These are phyloP conservation scores for Infundibulicybe gibba DNA, from an alignment of 768 basidiomycete genomes.

Conservation along the genomic window DNA sequence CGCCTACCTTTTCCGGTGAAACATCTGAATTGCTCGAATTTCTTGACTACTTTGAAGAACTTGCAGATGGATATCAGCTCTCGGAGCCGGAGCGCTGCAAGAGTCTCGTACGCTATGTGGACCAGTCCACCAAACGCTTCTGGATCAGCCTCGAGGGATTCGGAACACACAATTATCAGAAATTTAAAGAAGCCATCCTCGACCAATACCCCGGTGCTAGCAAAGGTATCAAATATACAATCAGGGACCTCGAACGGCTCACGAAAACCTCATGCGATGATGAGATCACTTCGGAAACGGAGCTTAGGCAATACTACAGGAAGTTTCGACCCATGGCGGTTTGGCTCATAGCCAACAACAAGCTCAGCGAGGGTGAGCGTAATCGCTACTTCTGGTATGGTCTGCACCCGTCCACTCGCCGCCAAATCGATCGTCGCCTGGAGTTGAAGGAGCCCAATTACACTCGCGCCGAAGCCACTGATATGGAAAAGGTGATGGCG, in stretches of 20 bases:
- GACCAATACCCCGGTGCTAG: no score
- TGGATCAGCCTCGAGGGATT: no score
- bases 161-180: conserved; percentile 3
- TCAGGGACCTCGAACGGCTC: no score
- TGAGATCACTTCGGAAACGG: background rate
- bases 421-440: background rate
- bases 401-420: no score
- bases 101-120: conserved; percentile 8
- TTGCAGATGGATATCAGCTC: conserved; percentile 7
- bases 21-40: conserved; percentile 3
- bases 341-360: background rate
- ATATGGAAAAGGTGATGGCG: background rate
- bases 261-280: background rate
- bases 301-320: background rate
- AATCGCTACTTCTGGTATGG: conserved; percentile 1
- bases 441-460: background rate
- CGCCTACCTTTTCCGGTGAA: conserved; percentile 4
- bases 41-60: conserved; percentile 9
- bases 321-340: no score
- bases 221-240: no score
- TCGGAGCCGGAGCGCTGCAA: conserved; percentile 5
- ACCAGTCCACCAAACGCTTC: conserved; percentile 5
- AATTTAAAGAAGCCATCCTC: no score
- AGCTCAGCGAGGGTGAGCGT: background rate
- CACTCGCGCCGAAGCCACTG: background rate